Evolutionary conservation across 202 grass and related monocot species (phyloP), one percentile per base, ranked within the genome.

Genomic region (Setaria italica): DNA sequence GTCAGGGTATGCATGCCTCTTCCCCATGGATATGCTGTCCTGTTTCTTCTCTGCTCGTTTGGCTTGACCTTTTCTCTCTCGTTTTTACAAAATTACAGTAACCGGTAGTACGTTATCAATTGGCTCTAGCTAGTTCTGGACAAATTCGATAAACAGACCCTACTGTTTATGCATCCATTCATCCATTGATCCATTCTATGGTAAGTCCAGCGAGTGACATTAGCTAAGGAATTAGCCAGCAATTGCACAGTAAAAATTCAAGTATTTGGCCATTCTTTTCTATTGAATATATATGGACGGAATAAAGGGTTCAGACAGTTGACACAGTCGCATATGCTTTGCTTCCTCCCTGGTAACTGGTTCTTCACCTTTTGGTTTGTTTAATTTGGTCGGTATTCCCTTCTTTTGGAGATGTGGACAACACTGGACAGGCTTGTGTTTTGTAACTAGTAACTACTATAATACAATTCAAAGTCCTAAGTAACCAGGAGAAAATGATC

Each of bases 1-100:
- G 86, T 97, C 62, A 85, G 67, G 79, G 91, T 93, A 11, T 6
- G 17, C 11, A 14, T 29, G 35, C 62, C 32, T 39, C 78, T 21
- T 41, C 34, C 5, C 47, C 47, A 25, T 68, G 34, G 19, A 54
- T 64, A 0, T 45, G n/a, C 5, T 15, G n/a, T 2, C 35, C 0
- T 39, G 37, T 39, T 42, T 15, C 33, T 81, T 54, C 4, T 39
- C 32, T 68, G 47, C 62, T 67, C 9, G 11, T 9, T 13, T 46
- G 12, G n/a, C 6, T 9, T 75, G 21, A 29, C 29, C 5, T 5
- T 0, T 4, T 30, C 3, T 32, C 0, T 30, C 5, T 7, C 5
- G 20, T 21, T 14, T 29, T 29, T 71, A 21, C 41, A 29, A n/a
- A 70, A 70, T 25, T 25, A 47, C 11, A 13, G 25, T 42, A 12